phyloP scores from a whole-genome alignment of 176 grass and related monocot species.

The Oryza nivara region DNA sequence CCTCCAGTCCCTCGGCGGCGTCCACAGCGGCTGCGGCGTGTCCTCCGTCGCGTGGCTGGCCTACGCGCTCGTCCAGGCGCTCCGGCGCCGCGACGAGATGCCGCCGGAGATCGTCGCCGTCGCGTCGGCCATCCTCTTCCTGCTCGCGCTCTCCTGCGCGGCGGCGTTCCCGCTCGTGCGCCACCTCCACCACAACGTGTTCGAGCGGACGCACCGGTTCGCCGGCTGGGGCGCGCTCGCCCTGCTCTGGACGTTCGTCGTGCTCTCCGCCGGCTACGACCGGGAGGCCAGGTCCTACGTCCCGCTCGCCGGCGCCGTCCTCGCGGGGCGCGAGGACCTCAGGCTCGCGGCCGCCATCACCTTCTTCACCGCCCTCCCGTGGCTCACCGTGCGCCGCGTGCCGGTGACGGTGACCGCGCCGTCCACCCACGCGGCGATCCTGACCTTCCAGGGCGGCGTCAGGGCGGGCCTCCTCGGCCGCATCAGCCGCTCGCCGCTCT shows the following conservation, averaged over 20 bases:
- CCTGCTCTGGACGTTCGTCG: conserved; percentile 65
- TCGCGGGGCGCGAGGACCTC: conserved; percentile 49
- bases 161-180: conserved; percentile 77
- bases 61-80: conserved; percentile 49
- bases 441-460: conserved; percentile 63
- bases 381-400: conserved; percentile 60
- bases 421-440: conserved; percentile 64
- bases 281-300: conserved; percentile 46
- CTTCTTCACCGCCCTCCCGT: conserved; percentile 69
- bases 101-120: conserved; percentile 49
- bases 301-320: conserved; percentile 20
- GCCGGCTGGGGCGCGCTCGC: conserved; percentile 70
- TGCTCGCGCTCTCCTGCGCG: conserved; percentile 55
- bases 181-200: conserved; percentile 85
- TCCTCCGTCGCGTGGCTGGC: conserved; percentile 68
- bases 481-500: conserved; percentile 78
- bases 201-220: conserved; percentile 78
- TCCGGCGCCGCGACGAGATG: conserved; percentile 19
- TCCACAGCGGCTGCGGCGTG: conserved; percentile 75
- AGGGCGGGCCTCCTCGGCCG: conserved; percentile 62
- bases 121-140: conserved; percentile 51
- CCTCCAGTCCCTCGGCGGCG: conserved; percentile 70
- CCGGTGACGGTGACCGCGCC: conserved; percentile 55
- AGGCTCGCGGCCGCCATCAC: conserved; percentile 65
- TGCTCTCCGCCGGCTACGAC: conserved; percentile 58